Conservation (phyloP, 345 rosid genomes). For the Dipteronia dyeriana region DNA sequence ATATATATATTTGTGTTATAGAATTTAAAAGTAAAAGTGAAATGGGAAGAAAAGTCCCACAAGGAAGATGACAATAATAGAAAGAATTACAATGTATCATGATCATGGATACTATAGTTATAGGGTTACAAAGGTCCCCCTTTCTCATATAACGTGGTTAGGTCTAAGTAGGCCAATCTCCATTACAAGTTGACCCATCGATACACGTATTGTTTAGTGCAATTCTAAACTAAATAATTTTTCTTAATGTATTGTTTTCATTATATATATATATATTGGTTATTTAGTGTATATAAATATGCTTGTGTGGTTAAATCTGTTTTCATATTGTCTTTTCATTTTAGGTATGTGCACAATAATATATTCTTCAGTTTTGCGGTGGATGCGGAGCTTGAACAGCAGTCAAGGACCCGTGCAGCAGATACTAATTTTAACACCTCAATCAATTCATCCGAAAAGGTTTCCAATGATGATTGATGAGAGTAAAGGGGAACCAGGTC, state of each 20-base stretch:
- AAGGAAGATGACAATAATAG: background rate
- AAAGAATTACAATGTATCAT: background rate
- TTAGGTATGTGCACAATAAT: slow-evolving; percentile 99
- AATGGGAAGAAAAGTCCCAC: background rate
- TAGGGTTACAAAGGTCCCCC: slow-evolving; percentile 2
- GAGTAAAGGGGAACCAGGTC: slow-evolving; percentile 38
- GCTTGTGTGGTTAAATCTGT: background rate
- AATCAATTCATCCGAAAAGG: slow-evolving; percentile 40
- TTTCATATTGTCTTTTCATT: slow-evolving; percentile 17
- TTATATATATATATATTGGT: background rate
- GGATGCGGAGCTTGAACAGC: slow-evolving; percentile 85
- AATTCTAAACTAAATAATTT: background rate
- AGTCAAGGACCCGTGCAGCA: slow-evolving; percentile 52
- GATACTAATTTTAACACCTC: slow-evolving; percentile 34
- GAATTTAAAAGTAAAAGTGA: background rate
- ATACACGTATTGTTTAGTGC: too few species aligned
- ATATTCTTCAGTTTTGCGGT: slow-evolving; percentile 99
- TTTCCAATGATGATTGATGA: slow-evolving; percentile 40
- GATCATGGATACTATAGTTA: too few species aligned
- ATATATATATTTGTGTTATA: too few species aligned
- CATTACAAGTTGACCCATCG: too few species aligned
- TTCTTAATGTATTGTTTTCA: background rate
- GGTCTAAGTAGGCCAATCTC: background rate
- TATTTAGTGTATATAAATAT: background rate
- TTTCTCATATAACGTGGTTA: background rate